Conservation (phyloP, 176 grass and related monocot species). For the Raddia distichophylla region DNA sequence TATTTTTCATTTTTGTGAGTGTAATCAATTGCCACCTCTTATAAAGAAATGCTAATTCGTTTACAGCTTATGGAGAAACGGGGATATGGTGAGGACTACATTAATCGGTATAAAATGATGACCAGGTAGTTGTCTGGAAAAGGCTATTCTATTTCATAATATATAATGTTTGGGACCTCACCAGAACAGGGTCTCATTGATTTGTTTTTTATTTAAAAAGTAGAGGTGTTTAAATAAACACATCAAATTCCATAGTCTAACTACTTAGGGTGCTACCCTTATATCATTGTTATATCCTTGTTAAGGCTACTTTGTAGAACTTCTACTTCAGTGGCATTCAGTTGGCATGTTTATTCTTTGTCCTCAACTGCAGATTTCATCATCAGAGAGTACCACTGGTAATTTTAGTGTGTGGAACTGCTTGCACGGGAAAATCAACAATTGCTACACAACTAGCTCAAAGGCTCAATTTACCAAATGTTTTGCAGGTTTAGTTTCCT, state of each 20-base stretch:
- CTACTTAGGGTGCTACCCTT: background rate
- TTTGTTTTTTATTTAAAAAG: background rate
- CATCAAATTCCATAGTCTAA: background rate
- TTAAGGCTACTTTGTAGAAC: background rate
- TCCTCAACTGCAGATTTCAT: constrained; percentile 68
- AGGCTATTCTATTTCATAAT: constrained; percentile 4
- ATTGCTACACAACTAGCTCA: constrained; percentile 96
- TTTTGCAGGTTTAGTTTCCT: constrained; percentile 78
- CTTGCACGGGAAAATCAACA: constrained; percentile 97
- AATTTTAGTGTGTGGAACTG: constrained; percentile 97
- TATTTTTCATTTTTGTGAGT: background rate
- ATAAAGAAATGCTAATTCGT: constrained; percentile 9
- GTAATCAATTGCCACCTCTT: background rate
- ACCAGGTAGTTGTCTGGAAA: constrained; percentile 53
- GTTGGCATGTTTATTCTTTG: constrained; percentile 26
- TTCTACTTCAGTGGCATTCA: background rate
- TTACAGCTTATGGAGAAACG: constrained; percentile 87
- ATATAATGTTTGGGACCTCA: background rate
- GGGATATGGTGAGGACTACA: constrained; percentile 83
- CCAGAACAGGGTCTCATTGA: background rate
- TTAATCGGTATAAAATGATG: constrained; percentile 99
- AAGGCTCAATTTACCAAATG: constrained; percentile 94
- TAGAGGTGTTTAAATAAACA: background rate
- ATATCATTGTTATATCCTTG: background rate
- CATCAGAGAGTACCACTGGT: constrained; percentile 95